Conservation (phyloP, 2,329 filamentous ascomycete species). For the Venturia asperata region DNA sequence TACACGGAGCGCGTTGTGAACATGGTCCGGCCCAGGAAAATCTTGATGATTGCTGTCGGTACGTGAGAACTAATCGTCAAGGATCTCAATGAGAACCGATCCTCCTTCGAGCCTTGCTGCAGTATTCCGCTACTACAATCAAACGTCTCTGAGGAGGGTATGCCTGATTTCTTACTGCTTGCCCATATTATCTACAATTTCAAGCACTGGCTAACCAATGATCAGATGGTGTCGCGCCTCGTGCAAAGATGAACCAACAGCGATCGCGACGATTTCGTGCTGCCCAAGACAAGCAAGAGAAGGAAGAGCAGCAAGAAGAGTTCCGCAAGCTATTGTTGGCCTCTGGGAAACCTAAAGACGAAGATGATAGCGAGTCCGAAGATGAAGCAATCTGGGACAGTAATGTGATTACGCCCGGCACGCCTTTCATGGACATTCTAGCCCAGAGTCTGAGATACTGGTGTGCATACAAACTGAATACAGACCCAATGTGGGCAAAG, state of each 20-base stretch:
- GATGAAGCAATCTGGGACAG: slow-evolving; percentile 89
- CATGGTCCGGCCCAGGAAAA: slow-evolving; percentile 93
- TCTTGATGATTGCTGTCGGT: slow-evolving; percentile 97
- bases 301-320: slow-evolving; percentile 84
- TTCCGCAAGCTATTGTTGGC: slow-evolving; percentile 71
- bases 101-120: slow-evolving; percentile 21
- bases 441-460: slow-evolving; percentile 87
- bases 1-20: slow-evolving; percentile 99
- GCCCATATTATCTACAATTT: slow-evolving; percentile 18
- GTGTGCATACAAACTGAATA: slow-evolving; percentile 96
- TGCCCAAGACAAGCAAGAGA: slow-evolving; percentile 88
- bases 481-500: slow-evolving; percentile 79
- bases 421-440: slow-evolving; percentile 96
- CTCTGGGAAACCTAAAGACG: slow-evolving; percentile 59
- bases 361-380: slow-evolving; percentile 53
- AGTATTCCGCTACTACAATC: slow-evolving; percentile 26
- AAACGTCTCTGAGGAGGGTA: slow-evolving; percentile 30
- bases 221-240: slow-evolving; percentile 86
- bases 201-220: slow-evolving; percentile 11
- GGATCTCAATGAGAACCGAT: not conserved
- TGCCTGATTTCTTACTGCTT: slow-evolving; percentile 20
- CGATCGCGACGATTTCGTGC: slow-evolving; percentile 91
- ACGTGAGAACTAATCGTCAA: slow-evolving; percentile 31
- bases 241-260: slow-evolving; percentile 99
- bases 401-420: slow-evolving; percentile 86